Percentiles rank a stretch among this genome's conserved stretches.
Evolutionary conservation across 2,329 filamentous ascomycete species (phyloP).

Genomic region (Esteya vermicola): DNA sequence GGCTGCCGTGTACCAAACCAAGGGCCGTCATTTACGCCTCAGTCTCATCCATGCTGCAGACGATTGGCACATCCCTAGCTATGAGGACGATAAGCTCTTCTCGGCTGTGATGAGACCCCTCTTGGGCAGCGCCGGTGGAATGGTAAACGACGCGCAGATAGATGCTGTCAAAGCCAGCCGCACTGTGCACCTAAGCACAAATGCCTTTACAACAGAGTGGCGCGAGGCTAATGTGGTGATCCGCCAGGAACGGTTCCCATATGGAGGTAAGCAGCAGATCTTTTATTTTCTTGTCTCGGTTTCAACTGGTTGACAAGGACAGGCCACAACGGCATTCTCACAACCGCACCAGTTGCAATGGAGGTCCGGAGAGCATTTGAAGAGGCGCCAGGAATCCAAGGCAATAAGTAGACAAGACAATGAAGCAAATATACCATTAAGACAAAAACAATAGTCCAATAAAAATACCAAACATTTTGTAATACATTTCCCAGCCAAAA

Average conservation of each 20-base stretch:
- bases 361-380: conserved; percentile 51
- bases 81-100: conserved; percentile 52
- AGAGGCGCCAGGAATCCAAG: background rate
- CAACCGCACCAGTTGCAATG: conserved; percentile 47
- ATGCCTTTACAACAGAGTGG: conserved; percentile 34
- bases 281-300: background rate
- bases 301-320: background rate
- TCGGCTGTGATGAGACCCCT: conserved; percentile 34
- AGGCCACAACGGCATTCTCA: conserved; percentile 60
- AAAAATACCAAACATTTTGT: background rate
- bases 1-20: conserved; percentile 27
- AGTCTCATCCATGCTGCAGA: conserved; percentile 67
- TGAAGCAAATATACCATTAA: background rate
- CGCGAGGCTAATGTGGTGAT: conserved; percentile 31
- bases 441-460: background rate
- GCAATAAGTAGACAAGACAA: background rate
- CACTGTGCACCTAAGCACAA: conserved; percentile 27
- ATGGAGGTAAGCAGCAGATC: conserved; percentile 39
- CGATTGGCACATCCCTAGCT: conserved; percentile 70
- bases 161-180: conserved; percentile 24
- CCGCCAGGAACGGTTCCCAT: conserved; percentile 37
- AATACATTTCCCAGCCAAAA: background rate
- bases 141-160: conserved; percentile 13
- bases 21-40: conserved; percentile 37
- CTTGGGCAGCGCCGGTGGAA: conserved; percentile 15